Percentiles rank a stretch among this genome's conserved stretches.
phyloP scores from a whole-genome alignment of 768 basidiomycete genomes.

The Leccinum subgranulosum region DNA sequence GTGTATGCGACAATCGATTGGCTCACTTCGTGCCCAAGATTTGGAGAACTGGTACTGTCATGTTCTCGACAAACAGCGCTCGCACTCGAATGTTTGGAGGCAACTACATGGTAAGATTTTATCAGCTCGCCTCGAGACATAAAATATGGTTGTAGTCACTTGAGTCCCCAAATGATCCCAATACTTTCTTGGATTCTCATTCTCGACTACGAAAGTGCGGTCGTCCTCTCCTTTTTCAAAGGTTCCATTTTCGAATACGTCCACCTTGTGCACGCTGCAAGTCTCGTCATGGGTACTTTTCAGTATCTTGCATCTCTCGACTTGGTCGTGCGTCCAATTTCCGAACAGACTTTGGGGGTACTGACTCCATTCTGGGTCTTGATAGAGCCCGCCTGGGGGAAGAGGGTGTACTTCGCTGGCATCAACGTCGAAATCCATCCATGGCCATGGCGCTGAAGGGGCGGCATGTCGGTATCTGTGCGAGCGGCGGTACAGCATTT shows the following conservation, averaged over 20 bases:
- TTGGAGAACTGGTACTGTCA: constrained; percentile 49
- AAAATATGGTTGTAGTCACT: constrained; percentile 22
- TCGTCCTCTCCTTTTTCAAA: constrained; percentile 13
- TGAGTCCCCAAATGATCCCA: constrained; percentile 28
- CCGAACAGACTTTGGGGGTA: constrained; percentile 34
- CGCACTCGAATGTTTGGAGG: constrained; percentile 41
- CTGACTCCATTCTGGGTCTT: constrained; percentile 19
- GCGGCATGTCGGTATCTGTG: constrained; percentile 37
- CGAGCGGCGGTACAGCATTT: not conserved
- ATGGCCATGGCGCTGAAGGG: constrained; percentile 43
- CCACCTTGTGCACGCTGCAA: constrained; percentile 25
- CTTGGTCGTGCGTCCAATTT: constrained; percentile 35
- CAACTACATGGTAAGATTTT: constrained; percentile 6
- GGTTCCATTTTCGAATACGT: constrained; percentile 14
- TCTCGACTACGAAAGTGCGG: constrained; percentile 2
- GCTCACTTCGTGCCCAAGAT: constrained; percentile 56
- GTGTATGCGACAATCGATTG: not conserved
- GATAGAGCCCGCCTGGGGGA: constrained; percentile 9
- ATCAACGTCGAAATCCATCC: constrained; percentile 36
- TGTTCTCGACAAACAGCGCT: constrained; percentile 49
- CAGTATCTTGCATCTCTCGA: constrained; percentile 29
- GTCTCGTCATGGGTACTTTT: not conserved
- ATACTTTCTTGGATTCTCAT: constrained; percentile 23
- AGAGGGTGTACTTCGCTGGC: constrained; percentile 13
- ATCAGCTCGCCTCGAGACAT: not conserved